Conservation (phyloP, 345 rosid genomes). For the Toxicodendron radicans region DNA sequence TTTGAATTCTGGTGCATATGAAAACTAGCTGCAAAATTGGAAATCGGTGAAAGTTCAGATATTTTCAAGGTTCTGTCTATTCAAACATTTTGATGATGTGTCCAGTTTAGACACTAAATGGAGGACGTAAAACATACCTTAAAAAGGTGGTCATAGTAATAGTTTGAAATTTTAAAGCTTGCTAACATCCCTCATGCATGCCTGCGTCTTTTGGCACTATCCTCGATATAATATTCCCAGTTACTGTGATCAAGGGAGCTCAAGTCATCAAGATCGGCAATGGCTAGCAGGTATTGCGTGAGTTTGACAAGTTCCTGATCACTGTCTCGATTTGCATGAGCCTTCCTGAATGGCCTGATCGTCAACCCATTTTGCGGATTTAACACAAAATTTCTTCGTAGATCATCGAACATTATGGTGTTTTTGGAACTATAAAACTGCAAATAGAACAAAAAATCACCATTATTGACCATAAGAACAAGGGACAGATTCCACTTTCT, state of each 20-base stretch:
- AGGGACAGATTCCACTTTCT: background rate
- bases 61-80: background rate
- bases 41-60: background rate
- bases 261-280: conserved; percentile 80
- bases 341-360: conserved; percentile 83
- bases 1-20: background rate
- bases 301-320: conserved; percentile 89
- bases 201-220: conserved; percentile 67
- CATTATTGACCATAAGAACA: background rate
- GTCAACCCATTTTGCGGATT: conserved; percentile 88
- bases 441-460: conserved; percentile 14
- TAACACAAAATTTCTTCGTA: conserved; percentile 88
- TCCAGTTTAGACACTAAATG: background rate
- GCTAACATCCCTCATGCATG: conserved; percentile 36
- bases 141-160: conserved; percentile 11
- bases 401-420: conserved; percentile 98
- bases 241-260: conserved; percentile 67
- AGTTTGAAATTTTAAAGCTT: conserved; percentile 17
- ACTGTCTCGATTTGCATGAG: conserved; percentile 78
- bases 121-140: conserved; percentile 22
- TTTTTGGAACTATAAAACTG: conserved; percentile 80
- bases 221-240: conserved; percentile 74
- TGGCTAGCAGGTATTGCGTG: conserved; percentile 79
- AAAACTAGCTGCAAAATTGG: background rate
- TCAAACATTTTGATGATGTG: background rate